phyloP scores from a whole-genome alignment of 1,139 yeast genomes.

The Debaryomycetaceae sp. region DNA sequence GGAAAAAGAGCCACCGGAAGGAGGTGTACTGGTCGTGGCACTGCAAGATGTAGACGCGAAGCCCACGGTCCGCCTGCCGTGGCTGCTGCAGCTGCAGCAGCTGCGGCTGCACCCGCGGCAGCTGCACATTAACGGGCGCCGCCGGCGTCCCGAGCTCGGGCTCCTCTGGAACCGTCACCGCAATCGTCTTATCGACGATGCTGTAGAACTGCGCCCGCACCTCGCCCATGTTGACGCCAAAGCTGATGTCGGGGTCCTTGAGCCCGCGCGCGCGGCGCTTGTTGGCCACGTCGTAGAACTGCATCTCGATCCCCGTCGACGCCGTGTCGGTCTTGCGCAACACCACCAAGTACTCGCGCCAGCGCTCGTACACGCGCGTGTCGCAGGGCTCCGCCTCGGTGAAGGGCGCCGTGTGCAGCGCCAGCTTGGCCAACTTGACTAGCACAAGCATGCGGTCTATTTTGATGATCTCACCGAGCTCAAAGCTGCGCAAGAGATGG shows the following conservation, averaged over 20 bases:
- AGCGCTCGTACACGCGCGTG: constrained; percentile 58
- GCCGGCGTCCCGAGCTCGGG: no score
- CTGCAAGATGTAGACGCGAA: constrained; percentile 52
- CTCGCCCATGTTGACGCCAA: constrained; percentile 15
- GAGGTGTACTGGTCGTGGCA: constrained; percentile 51
- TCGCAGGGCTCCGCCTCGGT: constrained; percentile 48
- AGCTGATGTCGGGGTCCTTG: constrained; percentile 22
- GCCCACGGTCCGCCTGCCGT: no score
- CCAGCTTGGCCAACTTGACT: constrained; percentile 34
- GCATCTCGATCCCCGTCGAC: constrained; percentile 50
- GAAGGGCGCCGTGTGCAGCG: constrained; percentile 12
- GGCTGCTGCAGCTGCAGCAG: no score
- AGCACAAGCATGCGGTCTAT: constrained; percentile 64
- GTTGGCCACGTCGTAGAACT: constrained; percentile 51
- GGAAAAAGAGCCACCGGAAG: constrained; percentile 58
- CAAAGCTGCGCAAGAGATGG: constrained; percentile 23
- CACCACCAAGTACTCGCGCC: constrained; percentile 73
- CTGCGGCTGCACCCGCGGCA: constrained; percentile 21
- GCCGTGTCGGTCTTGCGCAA: constrained; percentile 53
- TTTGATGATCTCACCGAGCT: constrained; percentile 59
- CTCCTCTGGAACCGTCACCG: constrained; percentile 36
- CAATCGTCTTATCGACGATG: constrained; percentile 63
- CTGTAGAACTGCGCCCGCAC: constrained; percentile 54
- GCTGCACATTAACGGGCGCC: no score
- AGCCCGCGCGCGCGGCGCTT: constrained; percentile 24